Evolutionary conservation across 2,329 filamentous ascomycete genomes (phyloP).

Genomic region (Didymella exigua): DNA sequence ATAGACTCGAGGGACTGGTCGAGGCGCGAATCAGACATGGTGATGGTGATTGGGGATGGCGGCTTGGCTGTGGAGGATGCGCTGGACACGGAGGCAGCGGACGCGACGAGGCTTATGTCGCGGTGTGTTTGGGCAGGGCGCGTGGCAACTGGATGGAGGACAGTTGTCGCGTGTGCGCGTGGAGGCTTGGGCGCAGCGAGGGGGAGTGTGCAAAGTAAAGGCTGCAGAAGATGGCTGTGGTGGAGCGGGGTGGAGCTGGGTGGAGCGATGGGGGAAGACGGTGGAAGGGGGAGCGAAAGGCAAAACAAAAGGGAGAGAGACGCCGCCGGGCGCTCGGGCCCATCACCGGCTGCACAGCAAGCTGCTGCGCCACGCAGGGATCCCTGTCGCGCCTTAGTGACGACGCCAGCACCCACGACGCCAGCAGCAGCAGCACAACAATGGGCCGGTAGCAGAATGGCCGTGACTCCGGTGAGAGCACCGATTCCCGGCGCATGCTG

Average conservation of each 20-base stretch:
- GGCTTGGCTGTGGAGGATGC: conserved; percentile 12
- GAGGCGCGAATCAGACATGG: conserved; percentile 70
- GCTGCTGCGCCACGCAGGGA: conserved; percentile 12
- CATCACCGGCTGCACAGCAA: conserved; percentile 2
- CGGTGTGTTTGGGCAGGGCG: conserved; percentile 26
- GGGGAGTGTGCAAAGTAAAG: conserved; percentile 16
- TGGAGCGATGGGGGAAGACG: conserved; percentile 16
- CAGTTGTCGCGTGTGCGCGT: conserved; percentile 24
- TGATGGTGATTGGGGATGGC: conserved; percentile 4
- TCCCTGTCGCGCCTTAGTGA: conserved; percentile 21
- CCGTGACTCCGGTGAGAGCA: conserved; percentile 49
- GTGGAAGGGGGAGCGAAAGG: conserved; percentile 14
- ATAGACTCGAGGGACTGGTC: conserved; percentile 98
- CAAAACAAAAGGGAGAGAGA: conserved; percentile 25
- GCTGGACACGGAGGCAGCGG: conserved; percentile 22
- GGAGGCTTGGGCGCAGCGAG: conserved; percentile 14
- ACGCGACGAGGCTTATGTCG: conserved; percentile 23
- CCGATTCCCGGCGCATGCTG: background rate
- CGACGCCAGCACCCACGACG: conserved; percentile 32
- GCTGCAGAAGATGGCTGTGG: conserved; percentile 14
- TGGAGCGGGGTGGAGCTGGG: conserved; percentile 7
- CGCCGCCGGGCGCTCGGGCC: conserved; percentile 1
- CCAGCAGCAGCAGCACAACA: conserved; percentile 16
- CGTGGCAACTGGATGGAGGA: conserved; percentile 21
- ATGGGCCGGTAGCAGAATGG: conserved; percentile 45